These are phyloP conservation scores for Macrophomina phaseolina DNA, from an alignment of 2,329 filamentous ascomycete species.

Conservation along the genomic window DNA sequence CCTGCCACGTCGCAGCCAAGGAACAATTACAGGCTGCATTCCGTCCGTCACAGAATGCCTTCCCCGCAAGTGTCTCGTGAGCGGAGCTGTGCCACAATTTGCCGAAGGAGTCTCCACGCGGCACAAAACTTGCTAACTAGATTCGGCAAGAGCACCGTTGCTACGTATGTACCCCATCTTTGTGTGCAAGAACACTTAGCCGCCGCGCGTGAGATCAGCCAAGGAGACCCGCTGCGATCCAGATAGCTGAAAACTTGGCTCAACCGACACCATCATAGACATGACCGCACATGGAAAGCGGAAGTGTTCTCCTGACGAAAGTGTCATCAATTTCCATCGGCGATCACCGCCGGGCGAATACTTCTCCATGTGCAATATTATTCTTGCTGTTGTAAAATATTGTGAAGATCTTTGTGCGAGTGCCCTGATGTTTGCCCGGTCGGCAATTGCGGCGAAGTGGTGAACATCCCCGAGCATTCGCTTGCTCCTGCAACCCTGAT, in stretches of 20 bases:
- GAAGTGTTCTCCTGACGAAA: too few species aligned
- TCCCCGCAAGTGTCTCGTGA: background rate
- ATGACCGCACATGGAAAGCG: too few species aligned
- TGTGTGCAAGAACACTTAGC: background rate
- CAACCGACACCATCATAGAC: too few species aligned
- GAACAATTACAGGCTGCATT: background rate
- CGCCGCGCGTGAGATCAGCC: background rate
- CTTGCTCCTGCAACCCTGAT: too few species aligned
- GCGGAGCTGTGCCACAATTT: background rate
- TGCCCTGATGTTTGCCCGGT: background rate
- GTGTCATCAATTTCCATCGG: too few species aligned
- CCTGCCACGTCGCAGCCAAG: background rate
- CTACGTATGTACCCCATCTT: background rate
- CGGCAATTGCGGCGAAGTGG: slow-evolving; percentile 3
- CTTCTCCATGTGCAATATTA: too few species aligned
- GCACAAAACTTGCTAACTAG: background rate
- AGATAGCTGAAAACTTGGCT: background rate
- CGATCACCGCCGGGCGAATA: too few species aligned
- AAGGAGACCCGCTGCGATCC: background rate
- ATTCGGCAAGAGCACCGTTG: background rate
- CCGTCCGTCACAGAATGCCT: background rate
- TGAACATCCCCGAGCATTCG: too few species aligned
- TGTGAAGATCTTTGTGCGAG: too few species aligned
- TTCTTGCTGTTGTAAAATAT: too few species aligned
- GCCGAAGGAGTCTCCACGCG: background rate